Percentiles rank a stretch among this genome's conserved stretches.
Conservation (phyloP, 2,329 filamentous ascomycete genomes). For the Monosporascus sp. region DNA sequence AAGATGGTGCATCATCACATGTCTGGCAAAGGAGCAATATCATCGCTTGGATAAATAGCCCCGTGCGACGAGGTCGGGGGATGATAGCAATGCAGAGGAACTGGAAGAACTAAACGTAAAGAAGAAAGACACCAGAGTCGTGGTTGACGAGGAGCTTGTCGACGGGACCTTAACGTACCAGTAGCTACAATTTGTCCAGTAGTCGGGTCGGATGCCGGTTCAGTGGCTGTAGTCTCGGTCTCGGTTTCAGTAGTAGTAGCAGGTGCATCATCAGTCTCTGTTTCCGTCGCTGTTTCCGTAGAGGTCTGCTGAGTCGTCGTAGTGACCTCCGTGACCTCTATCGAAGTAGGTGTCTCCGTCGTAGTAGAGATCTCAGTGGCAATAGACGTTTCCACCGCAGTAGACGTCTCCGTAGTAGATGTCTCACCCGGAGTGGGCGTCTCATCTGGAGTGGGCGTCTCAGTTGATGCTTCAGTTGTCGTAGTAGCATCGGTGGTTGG, state of each 20-base stretch:
- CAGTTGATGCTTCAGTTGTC: conserved; percentile 11
- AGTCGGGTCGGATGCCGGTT: not conserved
- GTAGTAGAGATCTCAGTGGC: no score
- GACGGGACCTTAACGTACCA: not conserved
- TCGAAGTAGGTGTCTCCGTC: no score
- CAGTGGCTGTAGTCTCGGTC: not conserved
- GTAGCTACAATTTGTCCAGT: not conserved
- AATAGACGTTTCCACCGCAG: not conserved
- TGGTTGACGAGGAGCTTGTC: conserved; percentile 1
- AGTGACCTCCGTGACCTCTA: not conserved
- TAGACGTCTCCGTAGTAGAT: conserved; percentile 8
- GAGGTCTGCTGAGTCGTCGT: not conserved
- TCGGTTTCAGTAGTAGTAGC: not conserved
- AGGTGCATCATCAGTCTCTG: not conserved
- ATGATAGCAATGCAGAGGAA: conserved; percentile 4
- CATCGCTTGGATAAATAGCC: not conserved
- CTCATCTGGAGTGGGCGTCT: not conserved
- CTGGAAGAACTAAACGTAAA: conserved; percentile 10
- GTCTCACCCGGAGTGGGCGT: not conserved
- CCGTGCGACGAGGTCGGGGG: conserved; percentile 1
- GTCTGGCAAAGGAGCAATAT: no score
- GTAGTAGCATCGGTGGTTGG: conserved; percentile 13
- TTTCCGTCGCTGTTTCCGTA: not conserved
- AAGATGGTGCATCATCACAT: no score
- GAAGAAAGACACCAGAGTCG: conserved; percentile 4